These are phyloP conservation scores for Phytophthora syringae DNA, from an alignment of 352 stramenopile genomes.

Conservation along the genomic window DNA sequence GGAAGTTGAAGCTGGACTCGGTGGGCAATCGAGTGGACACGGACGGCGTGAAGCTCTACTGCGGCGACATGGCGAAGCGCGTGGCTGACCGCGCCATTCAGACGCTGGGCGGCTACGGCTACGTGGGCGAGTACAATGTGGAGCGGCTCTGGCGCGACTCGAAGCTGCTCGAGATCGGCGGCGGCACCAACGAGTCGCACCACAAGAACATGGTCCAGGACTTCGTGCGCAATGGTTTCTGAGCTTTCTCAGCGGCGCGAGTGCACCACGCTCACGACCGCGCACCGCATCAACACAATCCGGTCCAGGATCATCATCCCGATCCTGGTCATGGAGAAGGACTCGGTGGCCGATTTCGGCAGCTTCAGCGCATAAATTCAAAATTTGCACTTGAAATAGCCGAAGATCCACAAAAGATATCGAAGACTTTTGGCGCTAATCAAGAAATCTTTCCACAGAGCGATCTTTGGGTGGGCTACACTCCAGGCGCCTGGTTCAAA, in stretches of 20 bases:
- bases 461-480: conserved; percentile 26
- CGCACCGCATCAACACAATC: no score
- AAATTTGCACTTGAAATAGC: conserved; percentile 9
- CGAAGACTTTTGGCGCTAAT: conserved; percentile 12
- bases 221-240: conserved; percentile 49
- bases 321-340: no score
- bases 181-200: conserved; percentile 98
- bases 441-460: conserved; percentile 18
- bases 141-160: conserved; percentile 98
- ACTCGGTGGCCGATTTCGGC: no score
- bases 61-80: conserved; percentile 97
- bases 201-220: conserved; percentile 98
- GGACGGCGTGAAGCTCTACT: conserved; percentile 99
- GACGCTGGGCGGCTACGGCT: conserved; percentile 98
- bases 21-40: conserved; percentile 97
- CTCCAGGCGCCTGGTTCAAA: no score
- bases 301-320: no score
- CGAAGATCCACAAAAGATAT: conserved; percentile 29
- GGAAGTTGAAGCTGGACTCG: conserved; percentile 93
- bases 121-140: conserved; percentile 99
- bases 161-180: conserved; percentile 99
- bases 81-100: conserved; percentile 98
- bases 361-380: not conserved
- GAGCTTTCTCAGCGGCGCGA: no score
- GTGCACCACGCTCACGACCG: no score